Conservation (phyloP, 345 rosid species). For the Populus davidiana region DNA sequence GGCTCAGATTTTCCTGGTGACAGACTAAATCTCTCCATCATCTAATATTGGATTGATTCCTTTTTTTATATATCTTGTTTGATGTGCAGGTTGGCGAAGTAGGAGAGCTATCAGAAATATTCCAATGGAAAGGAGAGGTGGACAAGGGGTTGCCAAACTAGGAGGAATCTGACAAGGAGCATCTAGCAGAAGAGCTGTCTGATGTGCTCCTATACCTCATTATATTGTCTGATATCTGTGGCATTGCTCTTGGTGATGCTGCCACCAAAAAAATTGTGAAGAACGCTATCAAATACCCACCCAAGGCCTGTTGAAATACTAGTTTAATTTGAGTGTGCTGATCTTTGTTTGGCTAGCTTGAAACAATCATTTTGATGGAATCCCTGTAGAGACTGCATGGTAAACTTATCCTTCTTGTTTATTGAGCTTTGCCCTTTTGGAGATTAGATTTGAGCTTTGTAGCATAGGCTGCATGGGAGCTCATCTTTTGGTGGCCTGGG, state of each 20-base stretch:
- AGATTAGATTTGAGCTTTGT: too few relatives aligned
- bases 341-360: not conserved
- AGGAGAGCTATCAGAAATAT: conserved; percentile 36
- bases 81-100: conserved; percentile 43
- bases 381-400: not conserved
- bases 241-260: conserved; percentile 45
- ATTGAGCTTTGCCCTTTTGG: not conserved
- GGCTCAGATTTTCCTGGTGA: not conserved
- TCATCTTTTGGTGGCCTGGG: too few relatives aligned
- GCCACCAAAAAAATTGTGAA: conserved; percentile 39
- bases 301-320: conserved; percentile 11
- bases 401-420: not conserved
- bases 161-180: conserved; percentile 44
- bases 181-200: conserved; percentile 49
- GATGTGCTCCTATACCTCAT: conserved; percentile 51
- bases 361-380: conserved; percentile 3
- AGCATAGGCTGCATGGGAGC: too few relatives aligned
- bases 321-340: not conserved
- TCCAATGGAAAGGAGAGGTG: conserved; percentile 59
- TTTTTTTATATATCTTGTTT: not conserved
- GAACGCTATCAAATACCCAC: conserved; percentile 48
- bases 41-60: not conserved
- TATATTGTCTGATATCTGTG: conserved; percentile 47
- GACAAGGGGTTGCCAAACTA: conserved; percentile 45
- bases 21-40: not conserved